Base-by-base conservation (phyloP, 177 flowering plant species). In the Vitis hybrid region DNA sequence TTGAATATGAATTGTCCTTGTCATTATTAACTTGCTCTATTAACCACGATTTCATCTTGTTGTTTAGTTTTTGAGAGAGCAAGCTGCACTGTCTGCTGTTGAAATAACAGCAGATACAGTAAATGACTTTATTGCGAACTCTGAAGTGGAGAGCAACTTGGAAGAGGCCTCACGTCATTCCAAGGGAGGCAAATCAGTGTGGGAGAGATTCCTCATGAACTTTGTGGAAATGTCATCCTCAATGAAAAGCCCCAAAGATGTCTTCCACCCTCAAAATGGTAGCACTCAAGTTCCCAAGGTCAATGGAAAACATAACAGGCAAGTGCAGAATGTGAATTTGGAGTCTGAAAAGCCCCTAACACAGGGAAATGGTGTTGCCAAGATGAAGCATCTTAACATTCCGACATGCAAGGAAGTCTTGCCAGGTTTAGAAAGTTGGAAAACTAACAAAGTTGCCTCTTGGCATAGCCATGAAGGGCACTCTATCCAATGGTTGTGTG, bases 381-480 rank as follows among this genome's bases (percentile, higher is more conserved):
- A 81, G 71, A 77, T 86, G 76, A 70, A 84, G 15, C 86, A 72
- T 39, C 78, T 86, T 30, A 88, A 84, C 66, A 78, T 83, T 69
- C 89, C 94, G 15, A 72, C 75, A 80, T 87, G 85, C 75, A 88
- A 84, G 79, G 98, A 91, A 70, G 91, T 90, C 15, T 72, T 93
- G 76, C 97, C 99, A 51, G 86, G 89, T 69, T 70, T 95, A 52
- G 96, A 91, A 70, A 83, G 87, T 79, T 93, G 99, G 99, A 83
- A 74, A 76, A 74, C 89, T 51, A 78, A 81, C 75, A 95, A 93
- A 79, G 72, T 95, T 74, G 77, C 88, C 64, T 74, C 92, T 70
- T 95, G 99, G 99, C 94, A 93, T 80, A 84, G 80, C 71, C 80
- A 82, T 32, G 96, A 91, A 84, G 96, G 96, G 57, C 91, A 84